A percentile compares a stretch with the other conserved stretches of the same genome.
phyloP scores from a whole-genome alignment of 305 asterid genomes.

The Rubia balearica region DNA sequence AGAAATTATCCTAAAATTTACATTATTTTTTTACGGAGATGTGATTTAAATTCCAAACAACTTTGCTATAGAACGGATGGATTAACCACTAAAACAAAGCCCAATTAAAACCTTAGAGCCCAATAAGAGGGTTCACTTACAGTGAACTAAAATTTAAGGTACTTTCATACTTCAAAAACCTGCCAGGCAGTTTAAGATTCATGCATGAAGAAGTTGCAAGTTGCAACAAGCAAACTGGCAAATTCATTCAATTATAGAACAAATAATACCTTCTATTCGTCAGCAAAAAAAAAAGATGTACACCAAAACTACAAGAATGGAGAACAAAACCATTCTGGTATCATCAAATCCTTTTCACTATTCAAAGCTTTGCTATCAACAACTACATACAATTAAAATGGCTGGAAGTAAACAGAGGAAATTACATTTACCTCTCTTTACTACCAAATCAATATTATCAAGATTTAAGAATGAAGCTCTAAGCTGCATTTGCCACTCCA shows the following conservation, averaged over 20 bases:
- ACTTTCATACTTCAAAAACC: background rate
- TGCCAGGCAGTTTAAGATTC: background rate
- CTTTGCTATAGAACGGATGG: too few species aligned
- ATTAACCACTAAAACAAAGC: too few species aligned
- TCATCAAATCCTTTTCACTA: slow-evolving; percentile 17
- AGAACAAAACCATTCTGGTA: slow-evolving; percentile 14
- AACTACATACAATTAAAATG: slow-evolving; percentile 26
- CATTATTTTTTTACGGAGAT: too few species aligned
- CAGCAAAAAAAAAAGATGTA: background rate
- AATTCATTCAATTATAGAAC: background rate
- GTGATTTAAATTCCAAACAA: too few species aligned
- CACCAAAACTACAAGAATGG: slow-evolving; percentile 1
- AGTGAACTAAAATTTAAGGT: too few species aligned
- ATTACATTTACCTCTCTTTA: slow-evolving; percentile 14
- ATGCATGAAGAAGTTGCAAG: background rate
- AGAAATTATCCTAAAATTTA: too few species aligned
- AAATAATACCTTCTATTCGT: background rate
- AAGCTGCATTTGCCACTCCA: slow-evolving; percentile 67
- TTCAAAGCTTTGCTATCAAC: slow-evolving; percentile 33
- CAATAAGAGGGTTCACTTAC: too few species aligned
- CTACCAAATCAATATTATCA: slow-evolving; percentile 3
- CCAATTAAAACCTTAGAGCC: too few species aligned
- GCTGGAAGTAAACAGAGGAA: slow-evolving; percentile 16
- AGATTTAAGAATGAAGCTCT: slow-evolving; percentile 31
- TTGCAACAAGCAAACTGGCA: background rate